Evolutionary conservation across 306 rosid species (phyloP), one percentile per base, ranked within the genome.

Genomic region (Trichosanthes truncata): DNA sequence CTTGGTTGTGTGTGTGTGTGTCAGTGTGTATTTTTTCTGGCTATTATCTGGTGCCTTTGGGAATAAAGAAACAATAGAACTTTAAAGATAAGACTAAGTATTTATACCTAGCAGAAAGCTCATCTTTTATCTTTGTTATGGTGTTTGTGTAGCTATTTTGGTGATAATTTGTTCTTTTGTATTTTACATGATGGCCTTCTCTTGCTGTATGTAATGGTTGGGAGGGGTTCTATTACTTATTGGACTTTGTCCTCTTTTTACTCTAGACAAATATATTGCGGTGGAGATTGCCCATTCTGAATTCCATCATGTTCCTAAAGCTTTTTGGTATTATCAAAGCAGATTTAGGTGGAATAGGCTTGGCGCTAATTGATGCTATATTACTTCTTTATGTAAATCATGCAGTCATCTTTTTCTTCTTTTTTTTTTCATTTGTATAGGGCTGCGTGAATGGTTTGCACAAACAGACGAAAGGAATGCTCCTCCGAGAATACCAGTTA

Each of bases 391-490:
- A 35, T 76, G 12, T 20, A 18, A 38, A 76, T 62, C 36, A 41
- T 61, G 18, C 29, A 29, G 57, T 62, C 33, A 45, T 69, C 35
- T 33, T 45, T 33, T n/a, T 55, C 25, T 57, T 71, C 17, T 72
- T 63, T 9, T 76, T 57, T 9, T 76, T 56, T 21, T 59, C 17
- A 2, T 38, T 67, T 63, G 89, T 66, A 61, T 81, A 95, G 99
- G 99, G 79, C 86, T 95, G 79, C 96, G 99, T 9, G 99, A 95
- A 81, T 95, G 97, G 97, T 93, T 93, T 89, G 79, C 97, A 59
- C 99, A 93, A 76, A 89, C 97, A 76, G 99, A 95, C 87, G 96
- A 95, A 89, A 91, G 97, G 83, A 93, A 78, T 79, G 97, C 99
- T 83, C 91, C 90, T 81, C 92, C 97, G 17, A 91, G 99, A 87